These are phyloP conservation scores for Thelephora ganbajun DNA, from an alignment of 768 basidiomycete species.

Conservation along the genomic window DNA sequence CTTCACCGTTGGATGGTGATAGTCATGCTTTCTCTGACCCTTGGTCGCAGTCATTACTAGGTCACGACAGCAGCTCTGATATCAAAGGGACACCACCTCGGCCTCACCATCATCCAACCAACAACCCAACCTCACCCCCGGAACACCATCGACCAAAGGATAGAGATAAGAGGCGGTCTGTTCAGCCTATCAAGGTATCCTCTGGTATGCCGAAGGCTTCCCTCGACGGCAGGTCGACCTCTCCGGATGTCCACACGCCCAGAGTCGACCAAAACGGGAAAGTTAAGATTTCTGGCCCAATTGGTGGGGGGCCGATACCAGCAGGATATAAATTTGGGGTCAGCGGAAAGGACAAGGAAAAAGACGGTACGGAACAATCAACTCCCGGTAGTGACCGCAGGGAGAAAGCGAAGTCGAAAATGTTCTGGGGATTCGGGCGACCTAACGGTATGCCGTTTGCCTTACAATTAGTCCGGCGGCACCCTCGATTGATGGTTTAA, in stretches of 20 bases:
- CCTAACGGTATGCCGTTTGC: slow-evolving; percentile 25
- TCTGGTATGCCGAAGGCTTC: slow-evolving; percentile 21
- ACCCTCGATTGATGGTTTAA: slow-evolving; percentile 4
- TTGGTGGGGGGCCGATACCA: slow-evolving; percentile 76
- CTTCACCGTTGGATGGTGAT: slow-evolving; percentile 28
- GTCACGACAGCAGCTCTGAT: slow-evolving; percentile 35
- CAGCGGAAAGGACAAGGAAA: slow-evolving; percentile 32
- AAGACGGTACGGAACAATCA: slow-evolving; percentile 20
- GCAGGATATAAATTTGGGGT: slow-evolving; percentile 82
- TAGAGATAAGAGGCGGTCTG: slow-evolving; percentile 28
- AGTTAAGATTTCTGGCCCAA: slow-evolving; percentile 81
- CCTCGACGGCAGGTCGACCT: slow-evolving; percentile 21
- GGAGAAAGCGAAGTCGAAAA: slow-evolving; percentile 84
- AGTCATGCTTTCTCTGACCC: slow-evolving; percentile 22
- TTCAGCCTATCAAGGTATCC: slow-evolving; percentile 45
- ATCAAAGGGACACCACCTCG: too few species aligned
- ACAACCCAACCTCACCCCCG: slow-evolving; percentile 18
- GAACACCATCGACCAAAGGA: slow-evolving; percentile 46
- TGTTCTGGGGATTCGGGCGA: slow-evolving; percentile 84
- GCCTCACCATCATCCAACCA: too few species aligned
- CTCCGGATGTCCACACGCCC: slow-evolving; percentile 37
- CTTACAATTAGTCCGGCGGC: not conserved
- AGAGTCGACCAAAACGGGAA: slow-evolving; percentile 41
- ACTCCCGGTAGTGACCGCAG: slow-evolving; percentile 42
- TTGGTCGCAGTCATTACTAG: slow-evolving; percentile 70